Base-by-base conservation (phyloP, 2,329 filamentous ascomycete species). In the Botryotinia convoluta region DNA sequence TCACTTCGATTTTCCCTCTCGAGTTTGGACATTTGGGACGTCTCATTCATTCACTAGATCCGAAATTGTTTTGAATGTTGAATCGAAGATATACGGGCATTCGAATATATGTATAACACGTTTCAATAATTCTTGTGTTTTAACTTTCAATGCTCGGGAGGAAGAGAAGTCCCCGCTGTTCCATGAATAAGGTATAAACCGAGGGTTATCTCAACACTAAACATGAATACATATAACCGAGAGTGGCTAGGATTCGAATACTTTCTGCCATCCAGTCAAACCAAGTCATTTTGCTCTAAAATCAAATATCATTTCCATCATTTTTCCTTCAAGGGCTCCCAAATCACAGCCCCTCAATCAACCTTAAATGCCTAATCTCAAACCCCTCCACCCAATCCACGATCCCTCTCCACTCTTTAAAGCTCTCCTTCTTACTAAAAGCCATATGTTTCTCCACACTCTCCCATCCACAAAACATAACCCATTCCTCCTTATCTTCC, bases 401-500 rank as follows among this genome's bases (percentile, higher is more conserved):
- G 63, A 77, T 72, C 35, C 72, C 72, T 18, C 60, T 72, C 67
- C 76, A 74, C 65, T 61, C 73, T 14, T 12, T 57, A 72, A 75
- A 75, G 6, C 32, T 59, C 26, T 75, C 73, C 26, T 72, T 76
- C 62, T 70, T 72, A 35, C 73, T 71, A 68, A 76, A 75, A 9
- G 32, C 69, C 61, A 61, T 54, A 64, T 77, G 73, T 45, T 74
- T 59, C 22, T 72, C 74, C 22, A 76, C 74, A 72, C 67, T 72
- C 37, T 78, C 64, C 62, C 74, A 76, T 4, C 74, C 75, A 32
- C 45, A 74, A 32, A 78, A 76, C 8, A 77, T 29, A 9, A 74
- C 69, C 72, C 73, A 77, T 65, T 77, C 76, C 32, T 78, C 76
- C 37, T 35, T 76, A 37, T 75, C 71, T 32, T 71, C 48, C 3